Base-by-base conservation (phyloP, 23 red algal species). In the Gracilaria vermiculophylla region DNA sequence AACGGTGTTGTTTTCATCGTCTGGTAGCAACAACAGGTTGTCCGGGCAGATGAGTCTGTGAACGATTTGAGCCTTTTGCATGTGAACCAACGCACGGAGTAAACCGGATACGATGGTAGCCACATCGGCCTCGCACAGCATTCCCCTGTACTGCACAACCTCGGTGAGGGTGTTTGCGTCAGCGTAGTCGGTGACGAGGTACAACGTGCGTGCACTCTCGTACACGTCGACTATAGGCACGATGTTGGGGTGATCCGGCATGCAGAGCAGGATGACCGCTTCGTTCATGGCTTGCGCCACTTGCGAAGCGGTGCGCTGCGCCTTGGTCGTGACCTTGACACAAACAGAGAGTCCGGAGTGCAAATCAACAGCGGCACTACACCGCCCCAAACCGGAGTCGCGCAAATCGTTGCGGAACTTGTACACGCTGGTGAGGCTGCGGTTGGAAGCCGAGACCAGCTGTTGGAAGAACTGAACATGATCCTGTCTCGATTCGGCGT, bases 41-140 rank as follows among this genome's bases (percentile, higher is more conserved):
- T 86, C 81, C 9, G 81, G 81, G 24, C 62, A 70, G 43, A 86
- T 70, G 61, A 86, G 50, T 50, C 81, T 58, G 48, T 86, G 81
- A 53, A 74, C 64, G 34, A 74, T 48, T 28, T 64, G 41, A 19
- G 61, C 23, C 13, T 54, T 44, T 33, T 86, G 81, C 48, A 86
- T 65, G 44, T 86, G 81, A 7, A 70, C 51, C 25, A 86, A 44
- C 12, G 66, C 66, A 20, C 52, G 32, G 5, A 86, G 42, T 27
- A 86, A 50, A 24, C 49, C 81, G 45, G 47, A 21, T 20, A 86
- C 27, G 31, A 86, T 70, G 5, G 62, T 54, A 15, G 81, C 81
- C 10, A 86, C 81, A 74, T 86, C 81, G 8, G 54, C 62, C 81
- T 86, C 81, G 52, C 62, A 86, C 13, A 86, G 19, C 43, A 53